Base-by-base conservation (phyloP, 2,329 filamentous ascomycete species). In the Colletotrichum musicola region DNA sequence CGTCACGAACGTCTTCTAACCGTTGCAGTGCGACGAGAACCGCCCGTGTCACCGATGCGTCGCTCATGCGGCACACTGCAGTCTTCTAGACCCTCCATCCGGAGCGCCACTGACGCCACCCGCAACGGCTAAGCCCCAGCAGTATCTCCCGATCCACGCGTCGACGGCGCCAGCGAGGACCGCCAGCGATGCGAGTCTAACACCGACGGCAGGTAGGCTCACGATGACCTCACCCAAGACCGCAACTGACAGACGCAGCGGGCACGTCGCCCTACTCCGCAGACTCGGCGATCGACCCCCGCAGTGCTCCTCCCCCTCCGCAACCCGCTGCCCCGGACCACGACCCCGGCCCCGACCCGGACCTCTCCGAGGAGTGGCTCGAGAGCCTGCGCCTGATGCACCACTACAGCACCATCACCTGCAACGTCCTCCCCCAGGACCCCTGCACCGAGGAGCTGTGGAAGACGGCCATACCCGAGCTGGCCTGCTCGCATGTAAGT, bases 351-450 rank as follows among this genome's bases (percentile, higher is more conserved):
- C 27, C 27, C 30, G 30, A 35, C 64, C 4, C 72, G 73, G 55
- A 71, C 74, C 38, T 67, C 46, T 56, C 73, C 68, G 60, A 62
- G 67, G 73, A 47, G 51, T 80, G 77, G 77, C 73, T 77, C 6
- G 72, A 75, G 4, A 79, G 81, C 58, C 75, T 81, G 12, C 76
- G 78, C 63, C 72, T 81, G 44, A 76, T 81, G 72, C 77, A 81
- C 51, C 78, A 81, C 49, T 80, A 76, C 62, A 77, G 74, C 6
- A 72, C 75, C 13, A 71, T 63, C 2, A 77, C 77, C 1, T 76
- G 72, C 49, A 61, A 72, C 10, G 77, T 75, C 1, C 64, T 80
- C 1, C 77, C 78, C 0, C 30, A n/a, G 0, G 73, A 76, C 12
- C 38, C 62, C 27, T 44, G 54, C 42, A 72, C 69, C 3, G 53